Percentiles rank a stretch among this genome's conserved stretches.
Conservation (phyloP, 1,139 yeast species). For the Yamadazyma atlantica region DNA sequence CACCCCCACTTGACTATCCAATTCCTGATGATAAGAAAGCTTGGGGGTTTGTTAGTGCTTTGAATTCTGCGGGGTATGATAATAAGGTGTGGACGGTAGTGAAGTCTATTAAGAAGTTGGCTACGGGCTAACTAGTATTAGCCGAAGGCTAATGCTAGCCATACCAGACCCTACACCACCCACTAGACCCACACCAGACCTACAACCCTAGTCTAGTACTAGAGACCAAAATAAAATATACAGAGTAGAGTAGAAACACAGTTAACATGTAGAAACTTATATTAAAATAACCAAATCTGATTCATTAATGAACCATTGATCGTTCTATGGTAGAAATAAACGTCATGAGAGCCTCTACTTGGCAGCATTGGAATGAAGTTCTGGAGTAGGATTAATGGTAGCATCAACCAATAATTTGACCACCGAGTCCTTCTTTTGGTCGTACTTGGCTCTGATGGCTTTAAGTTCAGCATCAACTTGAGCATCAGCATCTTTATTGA, state of each 20-base stretch:
- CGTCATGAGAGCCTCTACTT: slow-evolving; percentile 3
- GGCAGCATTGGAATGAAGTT: slow-evolving; percentile 74
- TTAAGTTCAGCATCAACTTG: slow-evolving; percentile 59
- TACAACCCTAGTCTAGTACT: too few relatives aligned
- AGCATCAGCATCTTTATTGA: slow-evolving; percentile 72
- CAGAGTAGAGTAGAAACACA: too few relatives aligned
- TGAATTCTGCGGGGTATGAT: slow-evolving; percentile 88
- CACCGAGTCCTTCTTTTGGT: slow-evolving; percentile 64
- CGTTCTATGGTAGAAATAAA: slow-evolving; percentile 4
- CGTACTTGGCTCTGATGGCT: slow-evolving; percentile 61
- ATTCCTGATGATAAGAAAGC: slow-evolving; percentile 77
- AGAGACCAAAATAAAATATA: too few relatives aligned
- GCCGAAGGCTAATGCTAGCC: slow-evolving; percentile 17
- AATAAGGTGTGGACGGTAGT: slow-evolving; percentile 64
- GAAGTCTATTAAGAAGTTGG: slow-evolving; percentile 40
- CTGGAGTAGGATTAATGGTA: slow-evolving; percentile 76
- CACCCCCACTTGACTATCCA: slow-evolving; percentile 88
- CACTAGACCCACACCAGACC: too few relatives aligned
- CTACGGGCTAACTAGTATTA: too few relatives aligned
- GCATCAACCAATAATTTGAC: slow-evolving; percentile 78
- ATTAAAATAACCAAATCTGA: too few relatives aligned
- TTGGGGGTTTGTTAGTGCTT: slow-evolving; percentile 80
- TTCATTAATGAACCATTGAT: too few relatives aligned
- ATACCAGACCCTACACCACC: too few relatives aligned
- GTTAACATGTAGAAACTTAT: slow-evolving; percentile 3